Conservation (phyloP, 306 rosid genomes). For the Sindora glabra region DNA sequence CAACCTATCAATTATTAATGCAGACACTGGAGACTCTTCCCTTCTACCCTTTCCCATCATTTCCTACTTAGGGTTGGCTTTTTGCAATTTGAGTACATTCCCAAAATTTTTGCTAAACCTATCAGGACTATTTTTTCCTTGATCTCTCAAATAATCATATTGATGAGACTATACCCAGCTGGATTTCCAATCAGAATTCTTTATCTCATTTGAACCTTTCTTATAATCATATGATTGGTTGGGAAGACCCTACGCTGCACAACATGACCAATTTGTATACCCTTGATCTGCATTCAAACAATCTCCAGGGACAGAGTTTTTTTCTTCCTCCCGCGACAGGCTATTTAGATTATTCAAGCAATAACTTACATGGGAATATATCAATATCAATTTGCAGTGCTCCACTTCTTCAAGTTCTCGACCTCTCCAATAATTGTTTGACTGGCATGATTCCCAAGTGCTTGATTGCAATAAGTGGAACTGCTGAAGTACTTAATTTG, state of each 20-base stretch:
- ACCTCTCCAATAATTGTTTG: no score
- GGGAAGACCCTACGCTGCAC: not conserved
- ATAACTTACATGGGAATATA: no score
- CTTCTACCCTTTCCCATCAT: not conserved
- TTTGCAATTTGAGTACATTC: not conserved
- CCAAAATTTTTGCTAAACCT: constrained; percentile 12
- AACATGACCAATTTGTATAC: rapidly evolving
- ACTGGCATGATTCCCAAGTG: no score
- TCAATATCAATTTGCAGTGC: no score
- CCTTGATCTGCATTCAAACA: constrained; percentile 26
- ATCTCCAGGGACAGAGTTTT: constrained; percentile 2
- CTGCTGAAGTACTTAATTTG: no score
- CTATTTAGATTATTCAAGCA: constrained; percentile 25
- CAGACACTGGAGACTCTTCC: rapidly evolving
- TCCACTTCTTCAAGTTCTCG: no score
- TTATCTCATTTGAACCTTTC: constrained; percentile 5
- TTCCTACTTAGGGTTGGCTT: constrained; percentile 3
- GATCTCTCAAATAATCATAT: constrained; percentile 24
- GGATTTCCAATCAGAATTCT: constrained; percentile 14
- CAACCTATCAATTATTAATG: not conserved
- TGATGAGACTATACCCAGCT: constrained; percentile 10
- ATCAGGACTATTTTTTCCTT: not conserved
- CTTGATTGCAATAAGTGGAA: no score
- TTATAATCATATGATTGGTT: not conserved
- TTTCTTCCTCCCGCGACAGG: not conserved